Base-by-base conservation (phyloP, 176 grass and related monocot species). In the Saccharum spontaneum region DNA sequence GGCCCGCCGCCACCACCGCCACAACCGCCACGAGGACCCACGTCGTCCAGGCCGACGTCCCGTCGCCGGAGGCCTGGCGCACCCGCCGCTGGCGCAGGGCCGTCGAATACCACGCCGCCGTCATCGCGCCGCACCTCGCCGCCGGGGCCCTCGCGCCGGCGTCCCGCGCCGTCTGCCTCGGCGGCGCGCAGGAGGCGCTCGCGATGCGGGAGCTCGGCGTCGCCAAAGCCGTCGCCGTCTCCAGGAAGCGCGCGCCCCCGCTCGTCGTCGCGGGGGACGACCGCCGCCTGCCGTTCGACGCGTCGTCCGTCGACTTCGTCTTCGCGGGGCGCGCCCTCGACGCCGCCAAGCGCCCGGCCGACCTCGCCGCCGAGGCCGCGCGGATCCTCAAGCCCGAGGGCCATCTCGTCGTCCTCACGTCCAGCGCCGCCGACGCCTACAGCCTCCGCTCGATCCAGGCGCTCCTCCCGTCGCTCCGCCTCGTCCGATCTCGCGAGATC, bases 141-240 rank as follows among this genome's bases (percentile, higher is more conserved):
- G 76, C 85, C 23, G 94, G 90, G 6, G 78, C 86, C 64, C 76
- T 95, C 3, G 69, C 84, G 24, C 41, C 88, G 8, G 26, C 60
- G 0, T 90, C 80, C 17, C 72, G 73, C 28, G 79, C 83, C 6
- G 80, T 95, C 44, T 95, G 88, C 78, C 75, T 95, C 14, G 86
- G 80, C 64, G 50, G 54, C n/a, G 88, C 81, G 1, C 85, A 90
- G 24, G 86, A 89, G 79, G 94, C 92, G n/a, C 68, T 95, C 54
- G 90, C 94, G 18, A 84, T 95, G 69, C 85, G 89, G 48, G 94
- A 92, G 75, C 92, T 95, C n/a, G 94, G 94, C 63, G 86, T 95
- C 2, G 34, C 66, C 52, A 43, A 55, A 41, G 80, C 90, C 23
- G 71, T 92, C 16, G 94, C 90, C 23, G 84, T 92, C 30, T 83